phyloP scores from a whole-genome alignment of 1,139 yeast genomes.

The Wickerhamomyces sp. region DNA sequence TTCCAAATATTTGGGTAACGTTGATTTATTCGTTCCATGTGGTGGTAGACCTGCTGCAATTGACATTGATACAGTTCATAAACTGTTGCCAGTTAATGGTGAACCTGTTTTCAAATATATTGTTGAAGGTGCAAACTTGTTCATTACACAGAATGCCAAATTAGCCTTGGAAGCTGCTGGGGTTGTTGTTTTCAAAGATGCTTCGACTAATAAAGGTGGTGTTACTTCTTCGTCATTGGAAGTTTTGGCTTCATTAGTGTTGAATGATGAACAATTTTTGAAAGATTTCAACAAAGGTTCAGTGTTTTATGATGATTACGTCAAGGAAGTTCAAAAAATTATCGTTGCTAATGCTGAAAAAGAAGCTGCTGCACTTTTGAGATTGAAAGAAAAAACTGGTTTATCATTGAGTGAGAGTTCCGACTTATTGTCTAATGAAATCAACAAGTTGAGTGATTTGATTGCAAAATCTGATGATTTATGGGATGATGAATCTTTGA shows the following conservation, averaged over 20 bases:
- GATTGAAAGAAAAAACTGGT: constrained; percentile 43
- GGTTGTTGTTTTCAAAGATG: constrained; percentile 84
- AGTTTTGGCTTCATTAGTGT: constrained; percentile 89
- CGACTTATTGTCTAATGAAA: constrained; percentile 79
- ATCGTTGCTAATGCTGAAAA: constrained; percentile 72
- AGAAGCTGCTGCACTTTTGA: constrained; percentile 88
- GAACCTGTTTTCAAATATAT: constrained; percentile 77
- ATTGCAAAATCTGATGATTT: constrained; percentile 75
- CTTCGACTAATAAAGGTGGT: constrained; percentile 97
- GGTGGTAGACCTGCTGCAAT: constrained; percentile 99
- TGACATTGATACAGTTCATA: constrained; percentile 76
- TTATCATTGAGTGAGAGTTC: constrained; percentile 73
- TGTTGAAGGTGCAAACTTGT: constrained; percentile 96
- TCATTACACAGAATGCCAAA: constrained; percentile 92
- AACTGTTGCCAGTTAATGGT: constrained; percentile 69
- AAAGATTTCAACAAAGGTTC: constrained; percentile 48
- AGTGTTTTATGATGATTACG: constrained; percentile 74
- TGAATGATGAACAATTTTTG: constrained; percentile 81
- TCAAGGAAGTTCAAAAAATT: constrained; percentile 72
- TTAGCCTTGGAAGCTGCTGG: constrained; percentile 83
- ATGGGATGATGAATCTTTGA: constrained; percentile 80
- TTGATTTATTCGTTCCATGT: constrained; percentile 91
- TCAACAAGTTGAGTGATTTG: constrained; percentile 87
- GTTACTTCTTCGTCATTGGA: constrained; percentile 95
- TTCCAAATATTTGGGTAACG: constrained; percentile 59